Evolutionary conservation across 2,329 filamentous ascomycete species (phyloP), one percentile per base, ranked within the genome.

Genomic region (Neonectria punicea): DNA sequence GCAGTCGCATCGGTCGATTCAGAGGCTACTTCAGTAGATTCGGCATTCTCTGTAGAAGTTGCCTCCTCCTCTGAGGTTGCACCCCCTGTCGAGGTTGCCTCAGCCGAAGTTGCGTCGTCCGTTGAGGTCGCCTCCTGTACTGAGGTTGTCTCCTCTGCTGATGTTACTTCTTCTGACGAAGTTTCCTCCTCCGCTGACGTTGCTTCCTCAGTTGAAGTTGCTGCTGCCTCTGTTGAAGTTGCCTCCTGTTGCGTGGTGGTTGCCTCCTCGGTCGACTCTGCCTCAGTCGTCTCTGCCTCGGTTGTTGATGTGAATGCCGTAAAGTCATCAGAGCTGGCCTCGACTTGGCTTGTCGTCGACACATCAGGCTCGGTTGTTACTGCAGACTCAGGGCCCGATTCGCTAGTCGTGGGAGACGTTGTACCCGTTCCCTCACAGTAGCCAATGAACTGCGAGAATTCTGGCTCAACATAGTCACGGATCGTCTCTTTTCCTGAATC

Each of bases 401-500:
- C 44, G 1, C 64, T 49, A 7, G 67, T 66, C 1, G 67, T 53
- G 1, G 71, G 65, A 5, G 72, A 66, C 4, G 65, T 57, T 1
- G 75, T 57, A n/a, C 66, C 67, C 5, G 51, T 65, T 7, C 75
- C 75, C 0, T 74, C 25, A 69, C 87, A 90, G 70, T 76, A 89
- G 36, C 75, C 68, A 34, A 85, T 6, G 60, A 77, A 88, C 68
- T 87, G 84, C 0, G 56, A 25, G 43, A 86, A 86, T 14, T 74
- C 61, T 0, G 77, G 73, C 0, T 72, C 64, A 1, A 85, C 66
- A 63, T 84, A 82, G 1, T 74, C 71, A 34, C 76, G 72, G 8
- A 70, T 67, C 0, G 75, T 74, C 2, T 76, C 44, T 61, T 78
- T 79, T 5, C 61, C 58, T 10, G 70, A 61, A 4, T 65, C 67